A percentile compares a stretch with the other conserved stretches of the same genome.
Evolutionary conservation across 805 yeast genomes (phyloP).

Genomic region (Ogataea chonburiensis): DNA sequence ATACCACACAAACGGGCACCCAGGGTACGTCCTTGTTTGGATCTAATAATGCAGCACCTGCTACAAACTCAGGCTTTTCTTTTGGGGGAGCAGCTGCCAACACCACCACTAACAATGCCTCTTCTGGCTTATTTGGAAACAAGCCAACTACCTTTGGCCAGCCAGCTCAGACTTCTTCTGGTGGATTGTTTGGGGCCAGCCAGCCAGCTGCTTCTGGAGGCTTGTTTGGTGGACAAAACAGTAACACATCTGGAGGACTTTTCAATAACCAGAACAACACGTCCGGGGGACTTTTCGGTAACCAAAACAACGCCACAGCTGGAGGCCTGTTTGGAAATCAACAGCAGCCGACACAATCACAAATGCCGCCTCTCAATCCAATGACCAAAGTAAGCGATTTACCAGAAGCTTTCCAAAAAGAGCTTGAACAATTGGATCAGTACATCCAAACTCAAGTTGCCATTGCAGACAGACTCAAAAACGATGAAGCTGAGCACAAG

Average conservation of each 20-base stretch:
- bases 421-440: constrained; percentile 66
- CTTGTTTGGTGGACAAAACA: constrained; percentile 13
- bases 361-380: constrained; percentile 55
- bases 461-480: constrained; percentile 64
- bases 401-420: constrained; percentile 67
- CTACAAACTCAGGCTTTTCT: constrained; percentile 7
- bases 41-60: constrained; percentile 2
- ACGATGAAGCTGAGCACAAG: constrained; percentile 60
- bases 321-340: constrained; percentile 30
- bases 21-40: constrained; percentile 13
- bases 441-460: constrained; percentile 73
- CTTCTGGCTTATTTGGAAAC: constrained; percentile 8
- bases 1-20: constrained; percentile 10
- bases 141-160: neutral
- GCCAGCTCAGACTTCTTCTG: constrained; percentile 23
- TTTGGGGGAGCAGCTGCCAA: constrained; percentile 14
- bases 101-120: constrained; percentile 8
- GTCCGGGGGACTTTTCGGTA: constrained; percentile 9
- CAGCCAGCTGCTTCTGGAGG: constrained; percentile 4
- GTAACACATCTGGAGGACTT: neutral
- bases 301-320: constrained; percentile 11
- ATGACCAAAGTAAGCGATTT: constrained; percentile 74
- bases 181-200: constrained; percentile 27
- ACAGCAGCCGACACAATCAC: constrained; percentile 37
- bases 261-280: neutral